phyloP scores from a whole-genome alignment of 106 monocot species.

The Gastrodia elata region DNA sequence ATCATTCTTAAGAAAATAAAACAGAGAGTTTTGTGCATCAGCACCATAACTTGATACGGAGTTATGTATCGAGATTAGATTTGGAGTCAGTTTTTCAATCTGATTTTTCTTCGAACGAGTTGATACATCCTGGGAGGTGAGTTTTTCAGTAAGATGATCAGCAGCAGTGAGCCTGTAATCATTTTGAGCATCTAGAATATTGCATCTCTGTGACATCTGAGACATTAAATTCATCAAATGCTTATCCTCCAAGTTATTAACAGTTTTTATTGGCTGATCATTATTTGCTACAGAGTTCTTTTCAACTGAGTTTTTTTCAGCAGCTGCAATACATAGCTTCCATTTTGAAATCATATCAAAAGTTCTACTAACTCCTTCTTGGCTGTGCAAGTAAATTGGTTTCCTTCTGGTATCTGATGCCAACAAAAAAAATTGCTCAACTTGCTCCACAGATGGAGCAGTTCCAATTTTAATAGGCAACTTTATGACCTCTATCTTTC shows the following conservation, averaged over 20 bases:
- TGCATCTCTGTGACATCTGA: constrained; percentile 7
- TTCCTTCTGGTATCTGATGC: constrained; percentile 47
- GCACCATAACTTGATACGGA: constrained; percentile 8
- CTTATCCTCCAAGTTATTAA: constrained; percentile 2
- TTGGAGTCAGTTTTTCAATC: constrained; percentile 14
- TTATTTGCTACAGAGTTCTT: constrained; percentile 11
- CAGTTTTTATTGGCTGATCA: constrained; percentile 21
- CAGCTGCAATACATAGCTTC: constrained; percentile 55
- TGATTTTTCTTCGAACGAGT: constrained; percentile 7
- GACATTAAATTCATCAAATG: constrained; percentile 4
- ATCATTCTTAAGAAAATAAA: constrained; percentile 25
- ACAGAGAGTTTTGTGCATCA: constrained; percentile 11
- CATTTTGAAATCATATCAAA: constrained; percentile 97
- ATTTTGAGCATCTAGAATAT: constrained; percentile 15
- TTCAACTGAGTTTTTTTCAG: constrained; percentile 14
- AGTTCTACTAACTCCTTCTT: constrained; percentile 81
- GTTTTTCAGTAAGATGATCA: neutral
- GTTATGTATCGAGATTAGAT: constrained; percentile 8
- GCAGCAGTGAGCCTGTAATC: constrained; percentile 12
- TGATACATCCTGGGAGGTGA: neutral
- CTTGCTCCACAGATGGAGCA: constrained; percentile 77
- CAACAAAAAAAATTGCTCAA: constrained; percentile 61
- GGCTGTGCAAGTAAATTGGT: constrained; percentile 82
- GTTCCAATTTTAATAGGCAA: constrained; percentile 80
- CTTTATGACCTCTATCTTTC: constrained; percentile 62